These are phyloP conservation scores for Pichia sp. DNA, from an alignment of 1,139 yeast genomes.

Conservation along the genomic window DNA sequence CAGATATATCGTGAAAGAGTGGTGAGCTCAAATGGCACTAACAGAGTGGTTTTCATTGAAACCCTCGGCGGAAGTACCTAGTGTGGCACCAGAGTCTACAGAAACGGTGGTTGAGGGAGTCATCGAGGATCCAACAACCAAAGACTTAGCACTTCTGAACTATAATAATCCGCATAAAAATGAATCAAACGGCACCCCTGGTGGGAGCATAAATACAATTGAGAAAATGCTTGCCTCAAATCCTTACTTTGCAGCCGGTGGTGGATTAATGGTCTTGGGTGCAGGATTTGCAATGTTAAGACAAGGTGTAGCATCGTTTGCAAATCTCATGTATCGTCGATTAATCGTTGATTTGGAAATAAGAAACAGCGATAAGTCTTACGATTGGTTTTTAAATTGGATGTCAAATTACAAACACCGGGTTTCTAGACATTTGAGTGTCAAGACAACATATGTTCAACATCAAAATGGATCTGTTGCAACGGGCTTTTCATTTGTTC, in stretches of 20 bases:
- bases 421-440: constrained; percentile 79
- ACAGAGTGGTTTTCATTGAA: constrained; percentile 12
- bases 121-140: constrained; percentile 20
- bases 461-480: constrained; percentile 91
- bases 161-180: constrained; percentile 18
- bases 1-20: no score
- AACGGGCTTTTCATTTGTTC: constrained; percentile 88
- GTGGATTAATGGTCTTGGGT: constrained; percentile 92
- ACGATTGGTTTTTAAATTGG: constrained; percentile 95
- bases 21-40: constrained; percentile 8
- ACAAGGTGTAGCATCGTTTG: constrained; percentile 59
- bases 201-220: constrained; percentile 31
- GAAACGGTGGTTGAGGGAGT: constrained; percentile 14
- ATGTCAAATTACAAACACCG: constrained; percentile 79
- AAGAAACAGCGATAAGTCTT: constrained; percentile 89
- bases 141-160: constrained; percentile 20
- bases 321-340: constrained; percentile 72
- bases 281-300: constrained; percentile 79
- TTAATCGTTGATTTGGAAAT: constrained; percentile 89
- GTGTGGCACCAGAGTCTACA: background rate
- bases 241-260: constrained; percentile 96
- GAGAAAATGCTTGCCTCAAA: constrained; percentile 62
- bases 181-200: background rate
- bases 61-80: background rate
- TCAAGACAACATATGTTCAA: constrained; percentile 80